phyloP scores from a whole-genome alignment of 192 early-diverging fungal genomes.

The Dissophora ornata region DNA sequence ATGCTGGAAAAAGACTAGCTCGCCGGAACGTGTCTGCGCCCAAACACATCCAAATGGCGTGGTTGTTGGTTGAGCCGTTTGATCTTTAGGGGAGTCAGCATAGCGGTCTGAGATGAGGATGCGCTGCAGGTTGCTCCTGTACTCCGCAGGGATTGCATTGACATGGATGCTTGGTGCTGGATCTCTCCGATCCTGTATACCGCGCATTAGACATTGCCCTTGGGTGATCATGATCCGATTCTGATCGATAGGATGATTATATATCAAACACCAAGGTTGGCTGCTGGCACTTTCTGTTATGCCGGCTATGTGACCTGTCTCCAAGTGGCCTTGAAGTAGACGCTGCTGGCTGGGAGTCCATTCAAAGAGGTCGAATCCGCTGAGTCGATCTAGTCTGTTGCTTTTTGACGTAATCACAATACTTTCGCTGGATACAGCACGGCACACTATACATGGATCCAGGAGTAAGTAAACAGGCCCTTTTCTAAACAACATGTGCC shows the following conservation, averaged over 20 bases:
- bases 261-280: constrained; percentile 9
- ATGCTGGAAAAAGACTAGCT: constrained; percentile 19
- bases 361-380: constrained; percentile 19
- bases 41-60: not conserved
- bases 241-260: not conserved
- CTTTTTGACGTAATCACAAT: constrained; percentile 8
- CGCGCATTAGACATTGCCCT: not conserved
- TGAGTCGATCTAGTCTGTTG: not conserved
- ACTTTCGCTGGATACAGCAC: not conserved
- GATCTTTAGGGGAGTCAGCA: not conserved
- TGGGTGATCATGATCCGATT: not conserved
- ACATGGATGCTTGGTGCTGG: not conserved
- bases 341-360: constrained; percentile 18
- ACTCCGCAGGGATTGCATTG: constrained; percentile 6
- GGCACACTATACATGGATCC: constrained; percentile 2
- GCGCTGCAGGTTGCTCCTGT: constrained; percentile 4
- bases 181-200: not conserved
- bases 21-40: constrained; percentile 23
- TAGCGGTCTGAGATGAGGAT: not conserved
- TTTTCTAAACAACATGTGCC: not conserved
- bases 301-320: constrained; percentile 6
- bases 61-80: not conserved
- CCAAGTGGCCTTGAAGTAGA: constrained; percentile 16
- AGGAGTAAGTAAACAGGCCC: no score
- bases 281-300: not conserved